These are phyloP conservation scores for Collybia sordida DNA, from an alignment of 768 basidiomycete species.

Conservation along the genomic window DNA sequence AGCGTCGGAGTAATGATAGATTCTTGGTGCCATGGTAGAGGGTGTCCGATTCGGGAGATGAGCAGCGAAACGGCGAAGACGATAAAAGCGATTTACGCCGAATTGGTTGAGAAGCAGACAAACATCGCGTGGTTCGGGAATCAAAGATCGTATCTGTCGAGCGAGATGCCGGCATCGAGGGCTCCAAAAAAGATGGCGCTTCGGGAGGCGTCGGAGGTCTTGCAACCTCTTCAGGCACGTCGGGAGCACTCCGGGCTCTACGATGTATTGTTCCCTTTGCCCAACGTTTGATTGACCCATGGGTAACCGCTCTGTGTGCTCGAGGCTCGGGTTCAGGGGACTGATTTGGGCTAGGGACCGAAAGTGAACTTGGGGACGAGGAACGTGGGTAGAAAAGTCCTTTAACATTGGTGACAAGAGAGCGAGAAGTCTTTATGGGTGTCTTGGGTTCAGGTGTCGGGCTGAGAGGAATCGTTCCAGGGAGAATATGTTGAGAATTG, in stretches of 20 bases:
- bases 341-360: constrained; percentile 5
- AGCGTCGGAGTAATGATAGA: constrained; percentile 33
- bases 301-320: constrained; percentile 21
- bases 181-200: constrained; percentile 18
- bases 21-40: constrained; percentile 26
- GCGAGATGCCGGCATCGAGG: constrained; percentile 11
- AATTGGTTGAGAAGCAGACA: constrained; percentile 4
- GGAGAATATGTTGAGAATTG: constrained; percentile 8
- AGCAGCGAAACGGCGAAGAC: constrained; percentile 9
- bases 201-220: constrained; percentile 4
- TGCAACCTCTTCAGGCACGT: constrained; percentile 27
- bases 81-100: constrained; percentile 11
- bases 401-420: constrained; percentile 63
- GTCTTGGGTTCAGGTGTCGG: constrained; percentile 16
- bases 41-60: constrained; percentile 9
- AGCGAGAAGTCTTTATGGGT: constrained; percentile 34
- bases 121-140: constrained; percentile 5
- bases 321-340: constrained; percentile 9
- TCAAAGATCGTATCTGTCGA: constrained; percentile 9
- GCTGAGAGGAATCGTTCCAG: constrained; percentile 12
- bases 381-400: constrained; percentile 56
- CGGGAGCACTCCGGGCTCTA: constrained; percentile 53
- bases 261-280: constrained; percentile 47
- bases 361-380: constrained; percentile 32
- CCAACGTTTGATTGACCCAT: constrained; percentile 47